Conservation (phyloP, 2,329 filamentous ascomycete genomes). For the Colletotrichum spaethianum region DNA sequence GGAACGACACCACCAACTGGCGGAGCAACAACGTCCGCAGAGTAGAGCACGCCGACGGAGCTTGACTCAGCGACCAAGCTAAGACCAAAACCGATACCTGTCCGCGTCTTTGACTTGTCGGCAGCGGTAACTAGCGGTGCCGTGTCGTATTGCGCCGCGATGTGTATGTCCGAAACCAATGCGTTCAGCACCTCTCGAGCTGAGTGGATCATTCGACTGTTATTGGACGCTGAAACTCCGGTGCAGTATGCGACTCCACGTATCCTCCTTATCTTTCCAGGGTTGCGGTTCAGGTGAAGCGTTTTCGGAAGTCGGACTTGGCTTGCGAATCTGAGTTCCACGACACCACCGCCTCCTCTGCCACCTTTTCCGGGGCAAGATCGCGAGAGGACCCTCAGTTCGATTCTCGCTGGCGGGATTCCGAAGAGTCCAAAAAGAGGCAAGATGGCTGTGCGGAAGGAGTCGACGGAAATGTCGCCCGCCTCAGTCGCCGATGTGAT, state of each 20-base stretch:
- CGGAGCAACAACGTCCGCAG: slow-evolving; percentile 84
- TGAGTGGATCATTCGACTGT: slow-evolving; percentile 93
- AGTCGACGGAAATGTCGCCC: slow-evolving; percentile 93
- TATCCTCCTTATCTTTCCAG: slow-evolving; percentile 89
- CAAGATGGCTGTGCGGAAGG: slow-evolving; percentile 91
- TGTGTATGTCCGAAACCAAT: slow-evolving; percentile 89
- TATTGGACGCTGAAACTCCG: slow-evolving; percentile 93
- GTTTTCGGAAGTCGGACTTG: slow-evolving; percentile 96
- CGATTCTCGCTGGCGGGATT: slow-evolving; percentile 83
- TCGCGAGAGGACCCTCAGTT: slow-evolving; percentile 84
- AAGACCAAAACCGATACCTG: slow-evolving; percentile 92
- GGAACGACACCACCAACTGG: slow-evolving; percentile 86
- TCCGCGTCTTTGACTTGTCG: slow-evolving; percentile 73
- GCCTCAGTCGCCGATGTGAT: slow-evolving; percentile 88
- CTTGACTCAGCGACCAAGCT: slow-evolving; percentile 94
- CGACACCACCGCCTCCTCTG: slow-evolving; percentile 87
- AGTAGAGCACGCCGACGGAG: slow-evolving; percentile 84
- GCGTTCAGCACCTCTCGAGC: slow-evolving; percentile 90
- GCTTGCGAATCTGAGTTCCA: slow-evolving; percentile 94
- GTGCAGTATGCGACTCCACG: slow-evolving; percentile 94
- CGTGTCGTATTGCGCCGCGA: slow-evolving; percentile 84
- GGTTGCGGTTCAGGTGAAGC: slow-evolving; percentile 84
- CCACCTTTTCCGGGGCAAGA: slow-evolving; percentile 84
- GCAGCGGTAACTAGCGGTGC: slow-evolving; percentile 70
- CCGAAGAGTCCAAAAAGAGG: slow-evolving; percentile 93